Percentiles rank a stretch among this genome's conserved stretches.
Evolutionary conservation across 495 filamentous ascomycete genomes (phyloP).

Genomic region (Xanthoparmelia taractica): DNA sequence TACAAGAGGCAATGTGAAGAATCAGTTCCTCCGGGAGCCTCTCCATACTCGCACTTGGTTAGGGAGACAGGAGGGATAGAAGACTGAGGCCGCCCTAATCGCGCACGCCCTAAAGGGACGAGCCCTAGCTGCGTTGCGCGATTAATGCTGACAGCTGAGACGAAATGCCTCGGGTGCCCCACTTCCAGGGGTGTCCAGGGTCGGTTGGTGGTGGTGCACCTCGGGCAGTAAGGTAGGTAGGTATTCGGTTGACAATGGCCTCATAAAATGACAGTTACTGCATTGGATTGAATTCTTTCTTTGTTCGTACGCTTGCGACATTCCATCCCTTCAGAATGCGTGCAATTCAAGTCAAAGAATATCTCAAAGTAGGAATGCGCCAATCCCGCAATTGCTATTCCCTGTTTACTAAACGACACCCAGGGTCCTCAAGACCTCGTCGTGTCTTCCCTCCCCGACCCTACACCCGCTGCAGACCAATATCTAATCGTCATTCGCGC

Average conservation of each 20-base stretch:
- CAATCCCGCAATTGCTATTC: neutral
- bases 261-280: neutral
- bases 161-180: slow-evolving; percentile 11
- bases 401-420: slow-evolving; percentile 1
- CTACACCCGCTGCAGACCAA: slow-evolving; percentile 57
- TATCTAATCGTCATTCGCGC: slow-evolving; percentile 89
- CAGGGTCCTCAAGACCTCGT: slow-evolving; percentile 65
- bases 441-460: slow-evolving; percentile 65
- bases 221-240: neutral
- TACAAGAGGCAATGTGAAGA: slow-evolving; percentile 66
- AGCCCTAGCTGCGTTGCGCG: too few relatives aligned
- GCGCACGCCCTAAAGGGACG: too few relatives aligned
- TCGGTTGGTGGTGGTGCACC: neutral
- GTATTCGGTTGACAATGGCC: neutral
- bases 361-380: slow-evolving; percentile 56
- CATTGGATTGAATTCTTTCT: neutral
- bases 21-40: slow-evolving; percentile 69
- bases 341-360: slow-evolving; percentile 63
- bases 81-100: neutral
- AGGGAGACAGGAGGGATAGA: neutral
- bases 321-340: slow-evolving; percentile 51
- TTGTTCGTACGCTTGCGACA: neutral
- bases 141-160: neutral
- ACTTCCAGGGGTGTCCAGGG: neutral
- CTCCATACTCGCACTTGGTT: slow-evolving; percentile 38